Percentiles rank a stretch among this genome's conserved stretches.
Conservation (phyloP, 1,284 basidiomycete species). For the Fomitopsis palustris region DNA sequence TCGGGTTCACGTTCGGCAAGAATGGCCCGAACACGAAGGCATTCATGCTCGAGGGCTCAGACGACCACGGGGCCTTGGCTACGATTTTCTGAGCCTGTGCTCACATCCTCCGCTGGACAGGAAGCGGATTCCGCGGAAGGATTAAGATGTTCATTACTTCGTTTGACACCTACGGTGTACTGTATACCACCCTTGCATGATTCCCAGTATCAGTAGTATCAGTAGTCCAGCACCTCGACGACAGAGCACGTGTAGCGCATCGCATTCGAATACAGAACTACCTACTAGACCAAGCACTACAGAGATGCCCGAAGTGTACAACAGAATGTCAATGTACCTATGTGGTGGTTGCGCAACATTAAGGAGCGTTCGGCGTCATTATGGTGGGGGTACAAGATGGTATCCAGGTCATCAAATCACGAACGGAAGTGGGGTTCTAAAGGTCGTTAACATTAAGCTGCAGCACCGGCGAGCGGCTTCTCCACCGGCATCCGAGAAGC, state of each 20-base stretch:
- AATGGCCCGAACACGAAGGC: constrained; percentile 22
- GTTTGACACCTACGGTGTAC: background rate
- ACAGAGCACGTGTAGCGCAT: background rate
- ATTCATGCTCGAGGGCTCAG: constrained; percentile 13
- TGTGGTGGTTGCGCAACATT: background rate
- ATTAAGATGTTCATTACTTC: background rate
- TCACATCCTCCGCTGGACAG: too few relatives aligned
- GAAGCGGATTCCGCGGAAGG: too few relatives aligned
- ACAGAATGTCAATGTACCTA: background rate
- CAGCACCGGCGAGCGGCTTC: background rate
- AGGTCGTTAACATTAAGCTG: background rate
- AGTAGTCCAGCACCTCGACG: background rate
- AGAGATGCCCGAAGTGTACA: background rate
- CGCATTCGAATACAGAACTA: background rate
- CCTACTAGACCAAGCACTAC: constrained; percentile 1
- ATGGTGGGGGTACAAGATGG: background rate
- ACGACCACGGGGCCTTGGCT: constrained; percentile 21
- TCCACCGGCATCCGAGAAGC: background rate
- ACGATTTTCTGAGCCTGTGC: constrained; percentile 18
- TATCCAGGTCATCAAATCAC: background rate
- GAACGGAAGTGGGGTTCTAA: background rate
- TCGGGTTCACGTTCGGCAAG: constrained; percentile 97
- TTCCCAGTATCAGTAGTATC: background rate
- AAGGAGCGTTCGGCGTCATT: background rate
- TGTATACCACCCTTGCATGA: background rate